phyloP scores from a whole-genome alignment of 306 rosid species.

The Vigna reflexopilosa region DNA sequence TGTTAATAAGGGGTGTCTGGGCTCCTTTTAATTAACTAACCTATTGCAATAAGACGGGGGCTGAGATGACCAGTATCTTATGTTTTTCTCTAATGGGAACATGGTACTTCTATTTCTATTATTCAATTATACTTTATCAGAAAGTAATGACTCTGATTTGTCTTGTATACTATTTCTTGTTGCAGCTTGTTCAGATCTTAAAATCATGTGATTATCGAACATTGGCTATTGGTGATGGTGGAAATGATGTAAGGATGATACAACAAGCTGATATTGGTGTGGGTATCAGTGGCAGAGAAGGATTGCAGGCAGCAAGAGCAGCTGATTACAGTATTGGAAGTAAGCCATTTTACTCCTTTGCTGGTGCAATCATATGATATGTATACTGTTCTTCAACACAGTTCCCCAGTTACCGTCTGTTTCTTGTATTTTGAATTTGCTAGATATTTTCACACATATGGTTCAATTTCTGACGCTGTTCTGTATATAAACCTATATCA shows the following conservation, averaged over 20 bases:
- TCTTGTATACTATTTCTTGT: constrained; percentile 42
- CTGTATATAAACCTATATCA: constrained; percentile 19
- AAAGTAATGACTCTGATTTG: constrained; percentile 32
- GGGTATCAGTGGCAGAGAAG: constrained; percentile 99
- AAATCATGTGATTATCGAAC: constrained; percentile 96
- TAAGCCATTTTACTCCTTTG: constrained; percentile 50
- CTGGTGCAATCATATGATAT: constrained; percentile 28
- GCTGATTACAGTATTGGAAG: constrained; percentile 99
- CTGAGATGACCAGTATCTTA: neutral
- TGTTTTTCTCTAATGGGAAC: constrained; percentile 34
- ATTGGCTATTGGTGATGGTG: constrained; percentile 98
- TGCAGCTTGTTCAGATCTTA: constrained; percentile 95
- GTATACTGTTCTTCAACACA: constrained; percentile 13
- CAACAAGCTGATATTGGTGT: constrained; percentile 99
- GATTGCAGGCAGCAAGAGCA: constrained; percentile 99
- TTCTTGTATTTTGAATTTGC: constrained; percentile 15
- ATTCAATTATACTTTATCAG: constrained; percentile 26
- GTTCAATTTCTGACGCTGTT: constrained; percentile 33
- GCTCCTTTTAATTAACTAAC: constrained; percentile 31
- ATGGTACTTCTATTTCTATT: constrained; percentile 27
- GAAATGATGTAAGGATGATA: constrained; percentile 99
- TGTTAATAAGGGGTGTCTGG: constrained; percentile 11
- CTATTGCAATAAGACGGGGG: constrained; percentile 16
- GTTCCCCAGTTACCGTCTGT: constrained; percentile 27
- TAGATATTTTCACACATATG: neutral